A percentile compares a stretch with the other conserved stretches of the same genome.
phyloP scores from a whole-genome alignment of 306 rosid species.

The Malus asiatica region DNA sequence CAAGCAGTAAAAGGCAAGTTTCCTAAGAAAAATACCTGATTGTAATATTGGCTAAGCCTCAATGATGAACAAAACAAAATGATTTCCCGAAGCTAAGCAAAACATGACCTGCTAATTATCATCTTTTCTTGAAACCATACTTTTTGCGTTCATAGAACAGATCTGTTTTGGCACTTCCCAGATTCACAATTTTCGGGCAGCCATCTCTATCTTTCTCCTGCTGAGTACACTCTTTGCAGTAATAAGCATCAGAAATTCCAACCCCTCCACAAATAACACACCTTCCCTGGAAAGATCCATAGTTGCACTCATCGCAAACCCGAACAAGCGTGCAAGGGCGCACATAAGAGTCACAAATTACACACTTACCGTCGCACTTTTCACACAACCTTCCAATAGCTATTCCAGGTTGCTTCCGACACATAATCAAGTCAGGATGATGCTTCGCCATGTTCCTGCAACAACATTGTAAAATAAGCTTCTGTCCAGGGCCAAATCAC shows the following conservation, averaged over 20 bases:
- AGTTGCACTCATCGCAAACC: no score
- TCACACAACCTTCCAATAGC: constrained; percentile 55
- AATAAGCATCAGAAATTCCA: constrained; percentile 89
- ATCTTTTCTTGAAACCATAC: constrained; percentile 93
- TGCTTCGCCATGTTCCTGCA: constrained; percentile 64
- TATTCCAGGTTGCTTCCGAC: constrained; percentile 39
- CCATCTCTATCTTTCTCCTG: constrained; percentile 98
- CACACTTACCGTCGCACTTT: not conserved
- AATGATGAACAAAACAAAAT: not conserved
- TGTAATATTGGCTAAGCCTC: not conserved
- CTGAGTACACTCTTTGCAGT: constrained; percentile 97
- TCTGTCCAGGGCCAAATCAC: not conserved
- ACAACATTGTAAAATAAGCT: not conserved
- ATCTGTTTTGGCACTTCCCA: constrained; percentile 23
- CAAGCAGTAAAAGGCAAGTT: no score
- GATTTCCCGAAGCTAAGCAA: not conserved
- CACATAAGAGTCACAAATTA: no score
- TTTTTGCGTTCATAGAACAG: constrained; percentile 84
- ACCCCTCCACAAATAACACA: constrained; percentile 96
- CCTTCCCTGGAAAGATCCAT: constrained; percentile 25
- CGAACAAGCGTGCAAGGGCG: no score
- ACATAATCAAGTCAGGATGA: constrained; percentile 35
- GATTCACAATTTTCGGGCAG: constrained; percentile 46
- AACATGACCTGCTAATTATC: constrained; percentile 9
- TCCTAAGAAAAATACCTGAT: no score